A percentile compares a stretch with the other conserved stretches of the same genome.
These are phyloP conservation scores for Malassezia yamatoensis DNA, from an alignment of 1,284 basidiomycete species.

Conservation along the genomic window DNA sequence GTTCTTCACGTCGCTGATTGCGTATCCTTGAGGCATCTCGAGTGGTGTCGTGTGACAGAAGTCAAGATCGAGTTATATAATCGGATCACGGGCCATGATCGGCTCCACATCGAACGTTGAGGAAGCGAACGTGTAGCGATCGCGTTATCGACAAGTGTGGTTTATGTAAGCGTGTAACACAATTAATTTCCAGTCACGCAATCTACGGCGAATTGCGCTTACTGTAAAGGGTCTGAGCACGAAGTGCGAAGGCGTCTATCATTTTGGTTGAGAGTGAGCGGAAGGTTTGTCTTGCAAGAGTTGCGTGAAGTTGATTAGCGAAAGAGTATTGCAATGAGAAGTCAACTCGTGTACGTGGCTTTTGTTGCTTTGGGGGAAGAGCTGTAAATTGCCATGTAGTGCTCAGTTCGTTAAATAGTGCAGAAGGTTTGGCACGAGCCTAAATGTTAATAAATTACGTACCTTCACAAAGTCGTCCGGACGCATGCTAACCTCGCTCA, in stretches of 20 bases:
- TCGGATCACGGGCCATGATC: no score
- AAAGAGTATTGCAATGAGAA: slow-evolving; percentile 66
- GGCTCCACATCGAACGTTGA: no score
- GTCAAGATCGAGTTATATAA: background rate
- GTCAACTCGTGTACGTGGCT: slow-evolving; percentile 20
- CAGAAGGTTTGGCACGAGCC: slow-evolving; percentile 67
- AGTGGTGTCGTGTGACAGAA: background rate
- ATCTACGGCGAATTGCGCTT: background rate
- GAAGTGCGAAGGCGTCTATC: slow-evolving; percentile 80
- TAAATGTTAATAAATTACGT: slow-evolving; percentile 53
- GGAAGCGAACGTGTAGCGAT: no score
- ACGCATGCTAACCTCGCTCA: slow-evolving; percentile 68
- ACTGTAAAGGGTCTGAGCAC: slow-evolving; percentile 52
- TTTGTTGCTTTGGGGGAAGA: background rate
- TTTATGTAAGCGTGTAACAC: no score
- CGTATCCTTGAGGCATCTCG: slow-evolving; percentile 37
- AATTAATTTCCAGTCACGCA: no score
- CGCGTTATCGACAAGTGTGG: no score
- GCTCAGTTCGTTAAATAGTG: slow-evolving; percentile 71
- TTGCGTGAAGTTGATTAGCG: slow-evolving; percentile 71
- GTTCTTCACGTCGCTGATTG: slow-evolving; percentile 40
- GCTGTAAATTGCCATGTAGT: slow-evolving; percentile 56
- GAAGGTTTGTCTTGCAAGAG: slow-evolving; percentile 70
- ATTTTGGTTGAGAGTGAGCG: slow-evolving; percentile 75
- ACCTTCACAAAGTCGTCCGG: slow-evolving; percentile 71